phyloP scores from a whole-genome alignment of 108 stramenopile genomes.

The Nannochloropsis salina region DNA sequence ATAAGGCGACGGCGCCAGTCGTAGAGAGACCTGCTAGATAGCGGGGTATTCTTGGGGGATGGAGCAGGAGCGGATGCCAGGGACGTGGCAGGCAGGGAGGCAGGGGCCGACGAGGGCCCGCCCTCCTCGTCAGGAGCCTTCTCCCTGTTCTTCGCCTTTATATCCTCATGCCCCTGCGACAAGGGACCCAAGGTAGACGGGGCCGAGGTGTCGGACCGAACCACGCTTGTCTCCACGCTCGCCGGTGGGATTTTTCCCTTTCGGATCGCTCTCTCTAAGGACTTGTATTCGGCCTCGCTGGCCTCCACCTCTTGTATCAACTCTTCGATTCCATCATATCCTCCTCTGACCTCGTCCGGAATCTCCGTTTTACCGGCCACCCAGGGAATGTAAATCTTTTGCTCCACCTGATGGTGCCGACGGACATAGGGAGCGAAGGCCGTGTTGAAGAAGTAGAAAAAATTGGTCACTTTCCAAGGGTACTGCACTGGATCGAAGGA shows the following conservation, averaged over 20 bases:
- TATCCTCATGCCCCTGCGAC: neutral
- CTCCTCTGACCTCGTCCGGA: neutral
- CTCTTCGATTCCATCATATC: neutral
- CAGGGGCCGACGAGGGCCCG: neutral
- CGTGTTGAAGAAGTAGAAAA: conserved; percentile 15
- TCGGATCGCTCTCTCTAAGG: neutral
- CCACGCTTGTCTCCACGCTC: neutral
- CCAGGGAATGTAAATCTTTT: neutral
- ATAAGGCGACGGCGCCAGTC: neutral
- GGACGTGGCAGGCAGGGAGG: neutral
- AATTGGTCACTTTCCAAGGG: conserved; percentile 7
- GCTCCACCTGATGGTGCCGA: conserved; percentile 7
- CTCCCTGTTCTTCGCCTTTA: too few relatives aligned
- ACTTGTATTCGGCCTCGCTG: neutral
- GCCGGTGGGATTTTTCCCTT: neutral
- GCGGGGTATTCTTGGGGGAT: neutral
- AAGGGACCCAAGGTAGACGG: neutral
- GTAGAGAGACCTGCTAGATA: neutral
- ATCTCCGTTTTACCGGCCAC: conserved; percentile 2
- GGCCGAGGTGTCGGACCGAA: neutral
- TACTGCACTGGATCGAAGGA: neutral
- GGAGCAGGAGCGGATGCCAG: neutral
- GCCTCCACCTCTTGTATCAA: conserved; percentile 12
- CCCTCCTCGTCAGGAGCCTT: neutral
- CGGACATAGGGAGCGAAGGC: conserved; percentile 7